Percentiles rank a stretch among this genome's conserved stretches.
Conservation (phyloP, 306 rosid genomes). For the Malus orientalis region DNA sequence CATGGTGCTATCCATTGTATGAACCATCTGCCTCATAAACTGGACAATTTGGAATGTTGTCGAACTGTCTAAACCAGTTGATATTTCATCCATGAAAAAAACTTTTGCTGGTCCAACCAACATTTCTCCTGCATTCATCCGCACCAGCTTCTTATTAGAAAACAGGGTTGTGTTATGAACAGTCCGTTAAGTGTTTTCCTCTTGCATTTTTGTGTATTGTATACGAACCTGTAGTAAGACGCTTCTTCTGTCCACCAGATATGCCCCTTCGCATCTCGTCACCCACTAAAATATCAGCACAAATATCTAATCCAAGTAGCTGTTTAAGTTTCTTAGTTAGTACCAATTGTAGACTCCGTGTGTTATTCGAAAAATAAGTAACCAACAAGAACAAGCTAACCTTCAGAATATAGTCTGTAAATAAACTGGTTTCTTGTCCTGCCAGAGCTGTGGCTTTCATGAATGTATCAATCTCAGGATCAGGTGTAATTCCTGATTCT, state of each 20-base stretch:
- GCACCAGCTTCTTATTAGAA: neutral
- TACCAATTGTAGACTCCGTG: neutral
- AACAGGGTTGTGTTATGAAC: too few species aligned
- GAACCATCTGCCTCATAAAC: constrained; percentile 1
- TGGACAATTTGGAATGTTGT: neutral
- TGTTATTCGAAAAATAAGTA: neutral
- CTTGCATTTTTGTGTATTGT: neutral
- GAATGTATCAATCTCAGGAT: constrained; percentile 77
- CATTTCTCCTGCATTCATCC: constrained; percentile 4
- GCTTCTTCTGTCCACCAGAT: constrained; percentile 69
- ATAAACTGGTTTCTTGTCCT: constrained; percentile 59
- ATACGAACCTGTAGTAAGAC: constrained; percentile 57
- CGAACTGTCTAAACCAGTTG: constrained; percentile 6
- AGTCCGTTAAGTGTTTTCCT: neutral
- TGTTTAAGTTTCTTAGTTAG: constrained; percentile 1
- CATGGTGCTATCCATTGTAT: constrained; percentile 3
- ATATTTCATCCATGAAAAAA: constrained; percentile 7
- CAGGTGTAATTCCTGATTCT: constrained; percentile 54
- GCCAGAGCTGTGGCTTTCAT: constrained; percentile 68
- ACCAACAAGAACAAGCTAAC: constrained; percentile 24
- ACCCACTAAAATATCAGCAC: constrained; percentile 65
- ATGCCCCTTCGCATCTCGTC: constrained; percentile 78
- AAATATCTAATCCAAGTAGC: constrained; percentile 71
- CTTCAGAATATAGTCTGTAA: constrained; percentile 75
- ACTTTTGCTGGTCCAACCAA: constrained; percentile 4